Evolutionary conservation across 192 early-diverging fungal species (phyloP).

Genomic region (Linnemannia schmuckeri): DNA sequence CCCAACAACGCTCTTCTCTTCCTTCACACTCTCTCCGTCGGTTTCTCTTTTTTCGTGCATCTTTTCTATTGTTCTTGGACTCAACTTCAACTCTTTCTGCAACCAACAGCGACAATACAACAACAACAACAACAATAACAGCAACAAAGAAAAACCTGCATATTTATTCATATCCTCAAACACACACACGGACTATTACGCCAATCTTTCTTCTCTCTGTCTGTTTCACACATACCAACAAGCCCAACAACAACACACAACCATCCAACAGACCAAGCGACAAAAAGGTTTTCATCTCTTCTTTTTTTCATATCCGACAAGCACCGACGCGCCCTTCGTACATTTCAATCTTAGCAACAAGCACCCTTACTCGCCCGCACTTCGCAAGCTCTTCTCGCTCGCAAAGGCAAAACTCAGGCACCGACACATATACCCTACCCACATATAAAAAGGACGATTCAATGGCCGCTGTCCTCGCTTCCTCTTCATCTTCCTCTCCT

Average conservation of each 20-base stretch:
- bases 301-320: slow-evolving; percentile 6
- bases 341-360: background rate
- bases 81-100: background rate
- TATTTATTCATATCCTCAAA: background rate
- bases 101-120: background rate
- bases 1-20: background rate
- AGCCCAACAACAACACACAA: background rate
- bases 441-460: background rate
- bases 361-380: background rate
- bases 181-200: background rate
- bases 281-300: background rate
- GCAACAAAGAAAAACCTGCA: background rate
- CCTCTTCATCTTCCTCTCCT: background rate
- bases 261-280: background rate
- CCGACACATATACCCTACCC: background rate
- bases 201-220: background rate
- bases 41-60: background rate
- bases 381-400: background rate
- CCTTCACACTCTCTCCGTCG: background rate
- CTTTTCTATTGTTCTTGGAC: background rate
- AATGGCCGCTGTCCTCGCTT: background rate
- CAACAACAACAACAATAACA: background rate
- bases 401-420: background rate
- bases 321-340: background rate
- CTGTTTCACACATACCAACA: slow-evolving; percentile 4